Evolutionary conservation across 352 stramenopile genomes (phyloP).

Genomic region (Phytophthora fragariaefolia): DNA sequence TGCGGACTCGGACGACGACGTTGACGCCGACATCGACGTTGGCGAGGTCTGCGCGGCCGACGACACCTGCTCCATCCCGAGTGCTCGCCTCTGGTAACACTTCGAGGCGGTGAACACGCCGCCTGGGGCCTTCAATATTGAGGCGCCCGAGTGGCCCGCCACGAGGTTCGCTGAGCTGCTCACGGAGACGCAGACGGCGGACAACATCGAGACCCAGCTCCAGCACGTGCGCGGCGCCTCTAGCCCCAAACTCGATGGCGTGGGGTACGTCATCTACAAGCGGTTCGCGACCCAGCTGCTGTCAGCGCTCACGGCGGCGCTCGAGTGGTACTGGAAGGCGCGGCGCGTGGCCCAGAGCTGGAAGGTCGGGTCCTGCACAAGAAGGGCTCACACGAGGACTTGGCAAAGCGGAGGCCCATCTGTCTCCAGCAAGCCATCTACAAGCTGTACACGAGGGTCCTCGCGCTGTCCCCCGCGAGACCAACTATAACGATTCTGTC

Average conservation of each 20-base stretch:
- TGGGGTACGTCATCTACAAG: too few species aligned
- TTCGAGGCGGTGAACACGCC: constrained; percentile 6
- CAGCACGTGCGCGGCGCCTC: too few species aligned
- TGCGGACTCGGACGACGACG: neutral
- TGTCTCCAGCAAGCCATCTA: constrained; percentile 43
- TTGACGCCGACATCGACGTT: constrained; percentile 17
- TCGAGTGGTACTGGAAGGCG: constrained; percentile 27
- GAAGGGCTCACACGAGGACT: constrained; percentile 19
- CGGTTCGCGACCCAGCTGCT: too few species aligned
- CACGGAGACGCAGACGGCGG: neutral
- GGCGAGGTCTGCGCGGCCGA: constrained; percentile 20
- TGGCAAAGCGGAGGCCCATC: constrained; percentile 38
- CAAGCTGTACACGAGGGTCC: constrained; percentile 50
- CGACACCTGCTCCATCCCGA: constrained; percentile 11
- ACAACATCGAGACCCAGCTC: constrained; percentile 32
- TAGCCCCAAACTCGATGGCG: too few species aligned
- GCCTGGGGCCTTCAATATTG: neutral
- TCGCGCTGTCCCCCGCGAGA: too few species aligned
- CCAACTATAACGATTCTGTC: too few species aligned
- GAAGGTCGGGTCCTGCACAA: constrained; percentile 40
- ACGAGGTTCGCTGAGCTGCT: neutral
- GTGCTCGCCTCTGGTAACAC: neutral
- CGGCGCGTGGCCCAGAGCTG: constrained; percentile 19
- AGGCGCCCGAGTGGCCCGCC: neutral
- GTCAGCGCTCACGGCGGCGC: too few species aligned